phyloP scores from a whole-genome alignment of 2,329 filamentous ascomycete species.

The Botrytis tulipae region DNA sequence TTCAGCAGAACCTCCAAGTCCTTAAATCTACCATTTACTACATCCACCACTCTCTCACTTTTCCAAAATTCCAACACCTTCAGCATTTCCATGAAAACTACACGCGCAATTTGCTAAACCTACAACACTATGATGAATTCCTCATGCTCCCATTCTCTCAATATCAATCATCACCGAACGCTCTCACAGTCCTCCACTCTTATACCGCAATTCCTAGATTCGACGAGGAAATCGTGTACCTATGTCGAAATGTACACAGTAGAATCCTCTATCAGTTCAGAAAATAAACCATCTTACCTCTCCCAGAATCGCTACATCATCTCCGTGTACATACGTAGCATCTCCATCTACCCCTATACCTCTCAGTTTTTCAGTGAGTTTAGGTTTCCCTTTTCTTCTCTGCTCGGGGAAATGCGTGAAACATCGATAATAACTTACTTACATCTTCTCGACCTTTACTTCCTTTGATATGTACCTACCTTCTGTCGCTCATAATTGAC shows the following conservation, averaged over 20 bases:
- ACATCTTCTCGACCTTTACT: not conserved
- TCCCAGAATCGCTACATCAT: not conserved
- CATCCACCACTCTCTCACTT: not conserved
- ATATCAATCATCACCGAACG: too few relatives aligned
- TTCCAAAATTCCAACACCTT: too few relatives aligned
- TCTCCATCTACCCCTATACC: not conserved
- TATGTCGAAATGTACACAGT: rapidly evolving
- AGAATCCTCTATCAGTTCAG: not conserved
- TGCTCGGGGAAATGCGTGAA: too few relatives aligned
- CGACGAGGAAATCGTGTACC: not conserved
- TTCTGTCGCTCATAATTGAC: too few relatives aligned
- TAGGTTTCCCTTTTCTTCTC: not conserved
- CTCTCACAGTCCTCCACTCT: not conserved
- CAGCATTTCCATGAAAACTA: too few relatives aligned
- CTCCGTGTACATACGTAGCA: not conserved
- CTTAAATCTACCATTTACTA: not conserved
- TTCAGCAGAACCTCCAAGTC: not conserved
- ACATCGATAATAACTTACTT: too few relatives aligned
- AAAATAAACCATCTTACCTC: not conserved
- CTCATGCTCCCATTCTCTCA: too few relatives aligned
- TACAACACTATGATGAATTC: too few relatives aligned
- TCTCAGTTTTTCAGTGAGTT: not conserved
- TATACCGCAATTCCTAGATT: not conserved
- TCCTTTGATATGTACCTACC: not conserved
- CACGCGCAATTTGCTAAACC: too few relatives aligned